Conservation (phyloP, 306 rosid genomes). For the Boehmeria nivea region DNA sequence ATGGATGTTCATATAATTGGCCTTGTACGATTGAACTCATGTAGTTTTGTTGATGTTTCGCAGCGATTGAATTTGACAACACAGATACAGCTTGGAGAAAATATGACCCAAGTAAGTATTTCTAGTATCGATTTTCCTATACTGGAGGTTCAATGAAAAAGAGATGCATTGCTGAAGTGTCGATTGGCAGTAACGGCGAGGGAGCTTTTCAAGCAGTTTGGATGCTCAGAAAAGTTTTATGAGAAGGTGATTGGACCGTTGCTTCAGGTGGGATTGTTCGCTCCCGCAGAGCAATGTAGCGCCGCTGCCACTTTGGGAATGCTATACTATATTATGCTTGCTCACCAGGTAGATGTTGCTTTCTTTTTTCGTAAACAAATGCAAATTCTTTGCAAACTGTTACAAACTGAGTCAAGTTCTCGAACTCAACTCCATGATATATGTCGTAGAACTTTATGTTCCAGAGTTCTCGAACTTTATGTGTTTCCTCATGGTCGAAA, state of each 20-base stretch:
- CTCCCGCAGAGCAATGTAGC: constrained; percentile 55
- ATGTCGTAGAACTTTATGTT: no score
- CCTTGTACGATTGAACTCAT: no score
- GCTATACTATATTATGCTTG: constrained; percentile 36
- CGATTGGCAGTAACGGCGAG: constrained; percentile 55
- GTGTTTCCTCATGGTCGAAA: no score
- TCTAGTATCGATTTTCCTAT: constrained; percentile 11
- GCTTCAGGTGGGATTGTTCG: constrained; percentile 50
- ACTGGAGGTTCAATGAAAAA: no score
- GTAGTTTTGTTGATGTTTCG: constrained; percentile 9
- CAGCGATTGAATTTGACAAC: constrained; percentile 57
- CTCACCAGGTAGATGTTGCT: constrained; percentile 39
- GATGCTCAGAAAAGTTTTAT: constrained; percentile 47
- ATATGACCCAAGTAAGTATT: constrained; percentile 44
- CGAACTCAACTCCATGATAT: no score
- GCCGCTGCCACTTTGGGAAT: constrained; percentile 52
- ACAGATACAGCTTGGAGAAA: constrained; percentile 48
- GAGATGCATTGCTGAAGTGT: no score
- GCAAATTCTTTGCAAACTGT: no score
- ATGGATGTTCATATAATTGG: not conserved
- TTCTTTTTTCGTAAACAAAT: no score
- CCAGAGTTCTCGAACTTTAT: no score
- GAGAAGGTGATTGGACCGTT: constrained; percentile 38
- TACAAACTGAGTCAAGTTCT: no score
- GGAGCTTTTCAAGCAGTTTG: constrained; percentile 52